These are phyloP conservation scores for Fraxinus quadrangulata DNA, from an alignment of 257 asterid genomes.

Conservation along the genomic window DNA sequence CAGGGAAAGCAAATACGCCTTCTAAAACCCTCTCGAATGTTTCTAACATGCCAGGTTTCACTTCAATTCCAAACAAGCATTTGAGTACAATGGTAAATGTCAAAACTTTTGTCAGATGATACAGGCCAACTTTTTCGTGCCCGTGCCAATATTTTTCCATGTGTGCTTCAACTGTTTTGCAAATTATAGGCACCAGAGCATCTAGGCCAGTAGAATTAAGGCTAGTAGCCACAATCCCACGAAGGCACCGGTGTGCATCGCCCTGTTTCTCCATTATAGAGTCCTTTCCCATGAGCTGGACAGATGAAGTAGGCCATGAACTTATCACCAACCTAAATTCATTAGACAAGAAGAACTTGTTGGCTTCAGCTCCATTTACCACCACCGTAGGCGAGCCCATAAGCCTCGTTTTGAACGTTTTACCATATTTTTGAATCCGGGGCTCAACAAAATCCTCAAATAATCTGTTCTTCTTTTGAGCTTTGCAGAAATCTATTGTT, in stretches of 20 bases:
- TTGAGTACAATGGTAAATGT: constrained; percentile 73
- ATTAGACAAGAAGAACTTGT: constrained; percentile 73
- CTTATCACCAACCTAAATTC: constrained; percentile 86
- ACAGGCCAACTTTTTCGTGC: constrained; percentile 48
- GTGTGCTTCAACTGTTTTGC: constrained; percentile 47
- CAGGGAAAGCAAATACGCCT: constrained; percentile 71
- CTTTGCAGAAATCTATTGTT: constrained; percentile 68
- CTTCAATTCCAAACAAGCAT: constrained; percentile 72
- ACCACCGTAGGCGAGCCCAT: constrained; percentile 86
- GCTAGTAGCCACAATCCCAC: constrained; percentile 69
- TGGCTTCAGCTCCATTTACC: constrained; percentile 80
- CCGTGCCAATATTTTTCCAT: constrained; percentile 45
- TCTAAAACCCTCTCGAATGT: constrained; percentile 72
- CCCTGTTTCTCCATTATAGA: constrained; percentile 92
- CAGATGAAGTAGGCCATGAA: constrained; percentile 90
- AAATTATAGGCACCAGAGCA: constrained; percentile 61
- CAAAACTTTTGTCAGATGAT: constrained; percentile 44
- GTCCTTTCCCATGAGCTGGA: constrained; percentile 75
- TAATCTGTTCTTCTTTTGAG: constrained; percentile 65
- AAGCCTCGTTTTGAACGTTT: constrained; percentile 68
- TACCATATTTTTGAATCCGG: constrained; percentile 58
- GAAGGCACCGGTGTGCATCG: constrained; percentile 61
- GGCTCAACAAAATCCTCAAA: constrained; percentile 68
- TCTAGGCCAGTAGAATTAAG: constrained; percentile 55
- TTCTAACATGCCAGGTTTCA: constrained; percentile 50